A percentile compares a stretch with the other conserved stretches of the same genome.
Conservation (phyloP, 2,329 filamentous ascomycete genomes). For the Drechmeria coniospora region DNA sequence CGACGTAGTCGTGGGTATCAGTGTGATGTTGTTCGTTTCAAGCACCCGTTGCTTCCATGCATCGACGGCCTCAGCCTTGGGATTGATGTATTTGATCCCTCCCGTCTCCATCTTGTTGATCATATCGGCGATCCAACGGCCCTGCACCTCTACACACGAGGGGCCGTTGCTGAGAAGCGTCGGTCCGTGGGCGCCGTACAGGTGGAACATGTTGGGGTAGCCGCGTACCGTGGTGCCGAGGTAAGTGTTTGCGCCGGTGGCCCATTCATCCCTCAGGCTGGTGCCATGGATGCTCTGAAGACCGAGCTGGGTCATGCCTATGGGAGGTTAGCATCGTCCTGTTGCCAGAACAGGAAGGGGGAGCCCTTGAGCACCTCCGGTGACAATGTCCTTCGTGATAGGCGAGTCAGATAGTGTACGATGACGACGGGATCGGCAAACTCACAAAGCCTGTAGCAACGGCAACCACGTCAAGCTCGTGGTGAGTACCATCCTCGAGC, state of each 20-base stretch:
- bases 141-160: conserved; percentile 37
- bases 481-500: conserved; percentile 22
- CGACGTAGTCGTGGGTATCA: conserved; percentile 32
- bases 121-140: conserved; percentile 35
- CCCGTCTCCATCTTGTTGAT: conserved; percentile 32
- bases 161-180: conserved; percentile 42
- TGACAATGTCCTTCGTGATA: conserved; percentile 18
- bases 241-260: conserved; percentile 23
- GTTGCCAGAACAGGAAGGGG: background rate
- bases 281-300: conserved; percentile 23
- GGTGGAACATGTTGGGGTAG: conserved; percentile 35
- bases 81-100: conserved; percentile 33
- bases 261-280: conserved; percentile 27
- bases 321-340: background rate
- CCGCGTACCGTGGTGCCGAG: conserved; percentile 26
- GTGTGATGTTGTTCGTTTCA: conserved; percentile 26
- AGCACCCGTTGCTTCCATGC: conserved; percentile 34
- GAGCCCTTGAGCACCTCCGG: conserved; percentile 14
- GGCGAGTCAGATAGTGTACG: too few species aligned
- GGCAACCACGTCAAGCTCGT: conserved; percentile 28
- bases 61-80: conserved; percentile 26
- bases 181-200: conserved; percentile 41
- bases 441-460: conserved; percentile 30
- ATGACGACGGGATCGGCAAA: conserved; percentile 1
- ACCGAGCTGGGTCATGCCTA: conserved; percentile 28